These are phyloP conservation scores for Dichotomopilus funicola DNA, from an alignment of 2,329 filamentous ascomycete genomes.

Conservation along the genomic window DNA sequence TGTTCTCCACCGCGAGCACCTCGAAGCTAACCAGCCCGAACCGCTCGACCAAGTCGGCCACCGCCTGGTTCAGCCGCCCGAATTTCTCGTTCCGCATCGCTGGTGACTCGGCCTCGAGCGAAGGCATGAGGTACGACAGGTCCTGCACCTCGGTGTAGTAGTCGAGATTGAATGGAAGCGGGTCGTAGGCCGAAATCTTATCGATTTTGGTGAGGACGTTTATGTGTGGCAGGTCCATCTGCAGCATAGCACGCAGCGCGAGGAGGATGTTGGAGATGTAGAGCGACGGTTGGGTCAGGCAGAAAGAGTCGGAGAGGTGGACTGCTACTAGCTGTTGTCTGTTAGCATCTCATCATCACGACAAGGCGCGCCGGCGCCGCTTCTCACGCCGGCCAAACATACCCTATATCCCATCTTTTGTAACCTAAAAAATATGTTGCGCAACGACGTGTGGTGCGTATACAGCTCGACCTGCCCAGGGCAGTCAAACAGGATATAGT, in stretches of 20 bases:
- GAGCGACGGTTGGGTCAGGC: conserved; percentile 83
- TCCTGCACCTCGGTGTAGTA: conserved; percentile 98
- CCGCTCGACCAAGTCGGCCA: conserved; percentile 79
- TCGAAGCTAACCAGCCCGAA: conserved; percentile 90
- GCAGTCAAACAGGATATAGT: conserved; percentile 93
- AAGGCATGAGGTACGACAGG: conserved; percentile 73
- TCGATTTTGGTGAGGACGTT: conserved; percentile 98
- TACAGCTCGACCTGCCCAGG: conserved; percentile 96
- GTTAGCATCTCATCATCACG: conserved; percentile 26
- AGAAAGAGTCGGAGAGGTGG: conserved; percentile 90
- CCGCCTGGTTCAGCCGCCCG: conserved; percentile 74
- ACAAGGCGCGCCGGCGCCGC: neutral
- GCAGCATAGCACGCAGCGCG: conserved; percentile 91
- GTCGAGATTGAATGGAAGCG: conserved; percentile 89
- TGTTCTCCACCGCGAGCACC: conserved; percentile 92
- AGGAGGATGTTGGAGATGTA: conserved; percentile 93
- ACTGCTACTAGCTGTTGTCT: conserved; percentile 72
- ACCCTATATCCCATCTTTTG: conserved; percentile 92
- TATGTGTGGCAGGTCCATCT: conserved; percentile 92
- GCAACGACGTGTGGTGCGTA: conserved; percentile 85
- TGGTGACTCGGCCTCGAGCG: conserved; percentile 72
- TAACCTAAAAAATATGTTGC: conserved; percentile 85
- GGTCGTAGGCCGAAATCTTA: conserved; percentile 77
- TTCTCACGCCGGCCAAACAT: conserved; percentile 29
- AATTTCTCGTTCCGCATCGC: conserved; percentile 68